phyloP scores from a whole-genome alignment of 2,329 filamentous ascomycete species.

The Hypoxylon rubiginosum region DNA sequence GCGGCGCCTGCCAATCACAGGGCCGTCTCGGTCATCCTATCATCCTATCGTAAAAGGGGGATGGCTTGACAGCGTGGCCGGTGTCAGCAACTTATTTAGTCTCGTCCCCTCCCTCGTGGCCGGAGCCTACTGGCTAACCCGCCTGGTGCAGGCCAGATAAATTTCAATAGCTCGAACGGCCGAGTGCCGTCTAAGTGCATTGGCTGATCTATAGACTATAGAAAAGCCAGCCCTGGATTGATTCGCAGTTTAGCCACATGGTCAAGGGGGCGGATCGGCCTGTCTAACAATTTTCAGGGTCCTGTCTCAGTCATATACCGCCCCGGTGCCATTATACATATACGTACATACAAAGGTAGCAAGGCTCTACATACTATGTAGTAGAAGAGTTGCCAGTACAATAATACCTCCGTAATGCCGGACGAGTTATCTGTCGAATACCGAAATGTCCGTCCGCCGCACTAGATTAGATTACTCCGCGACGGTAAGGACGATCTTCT shows the following conservation, averaged over 20 bases:
- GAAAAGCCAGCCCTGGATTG: conserved; percentile 36
- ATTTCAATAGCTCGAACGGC: conserved; percentile 36
- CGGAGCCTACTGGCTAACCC: conserved; percentile 46
- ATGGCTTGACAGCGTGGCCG: conserved; percentile 48
- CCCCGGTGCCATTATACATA: conserved; percentile 28
- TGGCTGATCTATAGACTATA: conserved; percentile 40
- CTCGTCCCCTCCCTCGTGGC: conserved; percentile 45
- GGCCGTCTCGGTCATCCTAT: conserved; percentile 5
- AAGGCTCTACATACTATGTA: conserved; percentile 5
- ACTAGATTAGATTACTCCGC: conserved; percentile 29
- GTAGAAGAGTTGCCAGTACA: background rate
- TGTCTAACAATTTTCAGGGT: conserved; percentile 42
- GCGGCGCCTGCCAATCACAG: conserved; percentile 33
- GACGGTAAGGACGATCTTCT: conserved; percentile 20
- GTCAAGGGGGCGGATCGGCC: conserved; percentile 37
- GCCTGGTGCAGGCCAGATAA: conserved; percentile 3
- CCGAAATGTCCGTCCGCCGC: conserved; percentile 24
- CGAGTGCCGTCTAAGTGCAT: conserved; percentile 29
- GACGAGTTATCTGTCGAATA: conserved; percentile 1
- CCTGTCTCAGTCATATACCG: conserved; percentile 43
- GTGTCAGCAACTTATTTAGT: conserved; percentile 41
- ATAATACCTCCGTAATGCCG: background rate
- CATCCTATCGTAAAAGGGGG: conserved; percentile 34
- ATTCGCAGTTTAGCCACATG: conserved; percentile 46
- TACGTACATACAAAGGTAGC: conserved; percentile 3